These are phyloP conservation scores for Ocimum tenuiflorum DNA, from an alignment of 257 asterid genomes.

Conservation along the genomic window DNA sequence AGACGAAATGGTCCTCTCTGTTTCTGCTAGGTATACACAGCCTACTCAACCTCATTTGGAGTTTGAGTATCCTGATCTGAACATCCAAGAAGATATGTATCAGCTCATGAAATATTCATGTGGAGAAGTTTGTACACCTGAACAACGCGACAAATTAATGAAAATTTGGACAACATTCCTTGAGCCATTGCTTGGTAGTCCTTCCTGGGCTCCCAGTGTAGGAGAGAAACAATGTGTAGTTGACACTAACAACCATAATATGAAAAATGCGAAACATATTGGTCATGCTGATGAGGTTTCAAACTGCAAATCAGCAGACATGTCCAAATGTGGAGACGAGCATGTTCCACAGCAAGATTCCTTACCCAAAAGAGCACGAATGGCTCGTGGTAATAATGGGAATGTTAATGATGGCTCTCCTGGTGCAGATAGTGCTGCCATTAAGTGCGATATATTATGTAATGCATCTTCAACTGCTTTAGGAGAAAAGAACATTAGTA, in stretches of 20 bases:
- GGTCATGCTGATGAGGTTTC: constrained; percentile 33
- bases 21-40: constrained; percentile 57
- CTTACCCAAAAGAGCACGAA: constrained; percentile 23
- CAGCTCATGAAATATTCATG: constrained; percentile 72
- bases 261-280: constrained; percentile 19
- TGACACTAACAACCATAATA: constrained; percentile 24
- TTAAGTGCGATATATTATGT: constrained; percentile 24
- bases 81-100: constrained; percentile 74
- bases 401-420: constrained; percentile 28
- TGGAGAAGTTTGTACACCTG: constrained; percentile 71
- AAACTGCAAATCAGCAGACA: constrained; percentile 28
- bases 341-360: constrained; percentile 29
- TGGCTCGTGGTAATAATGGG: constrained; percentile 30
- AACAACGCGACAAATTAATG: constrained; percentile 64
- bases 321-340: constrained; percentile 29
- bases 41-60: constrained; percentile 57
- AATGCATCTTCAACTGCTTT: constrained; percentile 26
- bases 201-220: constrained; percentile 33
- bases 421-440: constrained; percentile 24
- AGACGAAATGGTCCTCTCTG: constrained; percentile 51
- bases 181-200: constrained; percentile 66
- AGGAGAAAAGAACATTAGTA: constrained; percentile 26
- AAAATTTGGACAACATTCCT: constrained; percentile 73
- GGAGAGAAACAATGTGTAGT: constrained; percentile 34
- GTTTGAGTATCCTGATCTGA: constrained; percentile 62